phyloP scores from a whole-genome alignment of 305 asterid genomes.

The Fraxinus ornus region DNA sequence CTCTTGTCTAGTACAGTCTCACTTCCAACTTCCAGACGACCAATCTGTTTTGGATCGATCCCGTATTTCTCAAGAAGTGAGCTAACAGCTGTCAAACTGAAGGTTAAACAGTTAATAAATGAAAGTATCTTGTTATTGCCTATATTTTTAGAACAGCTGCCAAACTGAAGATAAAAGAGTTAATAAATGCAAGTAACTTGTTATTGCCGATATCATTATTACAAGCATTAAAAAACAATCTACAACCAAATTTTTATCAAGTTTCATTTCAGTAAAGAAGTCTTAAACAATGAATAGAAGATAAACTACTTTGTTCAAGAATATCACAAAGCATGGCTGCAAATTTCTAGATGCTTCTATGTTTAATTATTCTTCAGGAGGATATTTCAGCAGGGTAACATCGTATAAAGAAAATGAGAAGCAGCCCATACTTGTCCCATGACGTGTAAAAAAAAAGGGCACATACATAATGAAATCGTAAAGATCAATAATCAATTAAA shows the following conservation, averaged over 20 bases:
- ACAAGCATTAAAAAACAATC: background rate
- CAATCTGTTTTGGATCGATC: constrained; percentile 82
- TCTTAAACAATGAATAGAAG: background rate
- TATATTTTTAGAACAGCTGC: constrained; percentile 39
- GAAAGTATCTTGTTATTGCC: background rate
- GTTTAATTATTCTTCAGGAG: background rate
- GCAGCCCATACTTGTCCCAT: background rate
- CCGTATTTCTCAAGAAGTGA: constrained; percentile 85
- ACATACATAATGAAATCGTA: background rate
- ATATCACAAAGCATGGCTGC: constrained; percentile 6
- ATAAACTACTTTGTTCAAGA: background rate
- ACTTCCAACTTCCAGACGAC: constrained; percentile 98
- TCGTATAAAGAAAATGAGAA: background rate
- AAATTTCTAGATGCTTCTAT: background rate
- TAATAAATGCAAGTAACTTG: constrained; percentile 19
- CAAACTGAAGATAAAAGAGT: constrained; percentile 63
- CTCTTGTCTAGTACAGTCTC: constrained; percentile 98
- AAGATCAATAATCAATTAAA: background rate
- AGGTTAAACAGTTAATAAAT: constrained; percentile 30
- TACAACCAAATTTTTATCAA: constrained; percentile 4
- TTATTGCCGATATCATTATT: background rate
- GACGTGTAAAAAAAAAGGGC: background rate
- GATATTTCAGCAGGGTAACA: background rate
- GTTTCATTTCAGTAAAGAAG: background rate
- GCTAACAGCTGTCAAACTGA: constrained; percentile 94